Base-by-base conservation (phyloP, 176 grass and related monocot species). In the Pontederia crassipes region DNA sequence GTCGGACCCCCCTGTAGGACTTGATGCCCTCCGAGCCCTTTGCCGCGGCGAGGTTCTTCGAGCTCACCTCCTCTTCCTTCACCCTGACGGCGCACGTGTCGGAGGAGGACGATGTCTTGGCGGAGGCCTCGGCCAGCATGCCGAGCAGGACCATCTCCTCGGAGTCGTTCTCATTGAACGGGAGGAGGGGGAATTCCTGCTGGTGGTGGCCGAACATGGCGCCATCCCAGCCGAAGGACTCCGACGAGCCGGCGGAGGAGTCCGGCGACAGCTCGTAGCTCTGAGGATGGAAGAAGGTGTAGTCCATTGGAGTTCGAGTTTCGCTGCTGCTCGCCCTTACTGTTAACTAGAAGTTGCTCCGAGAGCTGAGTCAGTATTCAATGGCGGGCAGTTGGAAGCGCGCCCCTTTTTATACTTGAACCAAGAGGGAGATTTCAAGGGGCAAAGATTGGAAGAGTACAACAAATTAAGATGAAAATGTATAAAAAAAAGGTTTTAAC, bases 1-100 rank as follows among this genome's bases (percentile, higher is more conserved):
- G 77, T 5, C 81, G 74, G 54, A 89, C 86, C 2, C 86, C 86
- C 54, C 86, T 67, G 79, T 75, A 89, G 6, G 52, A 14, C 46
- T 14, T 63, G 32, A 40, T 40, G 8, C 8, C 55, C 18, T 62
- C 15, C 28, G n/a, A 11, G 45, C 3, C 4, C 27, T 3, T 6
- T 2, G 12, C 11, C 49, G n/a, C 17, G 10, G 32, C 8, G 12
- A 17, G 6, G 13, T 15, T 9, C 32, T 54, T 12, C 17, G 66
- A 69, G 32, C 56, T 35, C 29, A 69, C 66, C 53, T 69, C 66
- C 9, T 69, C 52, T 12, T 69, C 66, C 52, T 69, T 69, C 52
- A 17, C 32, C n/a, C 20, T 24, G 20, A 24, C 20, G 20, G 20
- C 28, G 49, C 46, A 8, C 7, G 17, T 28, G 2, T 12, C 12